phyloP scores from a whole-genome alignment of 2,329 filamentous ascomycete genomes.

The Domatiomyces globalis region DNA sequence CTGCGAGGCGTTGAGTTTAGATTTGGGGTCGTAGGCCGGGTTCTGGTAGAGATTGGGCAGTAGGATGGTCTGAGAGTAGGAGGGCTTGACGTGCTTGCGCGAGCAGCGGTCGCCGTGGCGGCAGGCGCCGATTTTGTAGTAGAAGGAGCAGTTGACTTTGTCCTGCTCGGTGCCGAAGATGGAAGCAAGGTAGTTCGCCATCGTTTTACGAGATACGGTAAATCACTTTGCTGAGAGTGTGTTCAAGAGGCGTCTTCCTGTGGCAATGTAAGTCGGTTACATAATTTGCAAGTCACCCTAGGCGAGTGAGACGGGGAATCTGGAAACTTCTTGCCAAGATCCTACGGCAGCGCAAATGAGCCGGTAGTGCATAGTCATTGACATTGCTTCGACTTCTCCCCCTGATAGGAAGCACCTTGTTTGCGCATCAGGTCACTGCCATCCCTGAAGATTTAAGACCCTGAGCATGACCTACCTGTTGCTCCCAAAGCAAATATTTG shows the following conservation, averaged over 20 bases:
- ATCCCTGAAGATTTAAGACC: too few species aligned
- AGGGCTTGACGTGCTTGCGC: slow-evolving; percentile 97
- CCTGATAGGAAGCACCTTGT: too few species aligned
- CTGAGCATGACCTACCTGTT: too few species aligned
- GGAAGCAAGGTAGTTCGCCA: slow-evolving; percentile 97
- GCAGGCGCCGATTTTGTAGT: slow-evolving; percentile 99
- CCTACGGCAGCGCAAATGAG: not conserved
- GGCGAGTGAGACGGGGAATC: not conserved
- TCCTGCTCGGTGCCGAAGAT: slow-evolving; percentile 99
- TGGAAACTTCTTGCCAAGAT: not conserved
- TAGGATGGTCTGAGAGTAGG: slow-evolving; percentile 92
- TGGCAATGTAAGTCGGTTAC: not conserved
- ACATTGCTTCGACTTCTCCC: too few species aligned
- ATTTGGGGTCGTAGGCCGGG: slow-evolving; percentile 90
- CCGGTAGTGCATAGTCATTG: not conserved
- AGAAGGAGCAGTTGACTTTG: slow-evolving; percentile 99
- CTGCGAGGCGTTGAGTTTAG: slow-evolving; percentile 90
- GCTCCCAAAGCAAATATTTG: too few species aligned
- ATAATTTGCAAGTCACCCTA: too few species aligned
- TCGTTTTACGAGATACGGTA: slow-evolving; percentile 27
- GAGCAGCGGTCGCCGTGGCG: slow-evolving; percentile 96
- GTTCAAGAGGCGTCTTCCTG: not conserved
- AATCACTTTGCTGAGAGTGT: not conserved
- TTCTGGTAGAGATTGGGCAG: slow-evolving; percentile 99
- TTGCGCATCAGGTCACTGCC: too few species aligned